Conservation (phyloP, 1,284 basidiomycete species). For the Volvariella surrecta region DNA sequence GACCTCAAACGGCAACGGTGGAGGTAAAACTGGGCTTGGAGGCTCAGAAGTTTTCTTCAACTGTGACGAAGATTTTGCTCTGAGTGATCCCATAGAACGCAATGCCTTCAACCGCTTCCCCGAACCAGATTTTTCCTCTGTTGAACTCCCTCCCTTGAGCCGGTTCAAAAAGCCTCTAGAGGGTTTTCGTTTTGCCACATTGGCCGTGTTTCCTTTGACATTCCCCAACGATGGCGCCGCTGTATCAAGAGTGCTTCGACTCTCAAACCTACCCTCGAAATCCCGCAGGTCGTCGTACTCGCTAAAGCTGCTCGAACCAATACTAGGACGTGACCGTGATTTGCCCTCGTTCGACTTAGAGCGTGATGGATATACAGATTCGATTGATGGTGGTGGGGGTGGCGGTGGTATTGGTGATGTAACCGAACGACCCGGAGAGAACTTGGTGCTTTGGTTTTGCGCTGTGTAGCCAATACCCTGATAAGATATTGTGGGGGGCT, state of each 20-base stretch:
- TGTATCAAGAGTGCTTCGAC: conserved; percentile 58
- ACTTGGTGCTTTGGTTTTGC: conserved; percentile 23
- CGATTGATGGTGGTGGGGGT: conserved; percentile 18
- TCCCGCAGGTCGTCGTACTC: conserved; percentile 80
- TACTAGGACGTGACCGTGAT: conserved; percentile 44
- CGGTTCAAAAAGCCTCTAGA: conserved; percentile 59
- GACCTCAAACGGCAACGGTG: conserved; percentile 41
- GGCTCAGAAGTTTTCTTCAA: conserved; percentile 26
- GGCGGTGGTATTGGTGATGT: conserved; percentile 15
- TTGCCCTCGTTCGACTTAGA: conserved; percentile 19
- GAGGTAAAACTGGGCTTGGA: conserved; percentile 42
- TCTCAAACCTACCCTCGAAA: conserved; percentile 78
- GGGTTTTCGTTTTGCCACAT: conserved; percentile 40
- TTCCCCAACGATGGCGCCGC: conserved; percentile 20
- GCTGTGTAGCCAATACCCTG: conserved; percentile 73
- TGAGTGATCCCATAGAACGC: conserved; percentile 73
- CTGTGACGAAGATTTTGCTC: conserved; percentile 35
- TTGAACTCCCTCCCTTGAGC: conserved; percentile 31
- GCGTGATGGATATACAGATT: conserved; percentile 23
- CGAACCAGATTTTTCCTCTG: conserved; percentile 29
- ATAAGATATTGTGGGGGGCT: conserved; percentile 76
- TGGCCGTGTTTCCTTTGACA: conserved; percentile 23
- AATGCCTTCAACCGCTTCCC: conserved; percentile 61
- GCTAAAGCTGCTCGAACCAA: conserved; percentile 59
- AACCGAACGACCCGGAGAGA: conserved; percentile 14